A percentile compares a stretch with the other conserved stretches of the same genome.
These are phyloP conservation scores for Boletus patriciae DNA, from an alignment of 768 basidiomycete genomes.

Conservation along the genomic window DNA sequence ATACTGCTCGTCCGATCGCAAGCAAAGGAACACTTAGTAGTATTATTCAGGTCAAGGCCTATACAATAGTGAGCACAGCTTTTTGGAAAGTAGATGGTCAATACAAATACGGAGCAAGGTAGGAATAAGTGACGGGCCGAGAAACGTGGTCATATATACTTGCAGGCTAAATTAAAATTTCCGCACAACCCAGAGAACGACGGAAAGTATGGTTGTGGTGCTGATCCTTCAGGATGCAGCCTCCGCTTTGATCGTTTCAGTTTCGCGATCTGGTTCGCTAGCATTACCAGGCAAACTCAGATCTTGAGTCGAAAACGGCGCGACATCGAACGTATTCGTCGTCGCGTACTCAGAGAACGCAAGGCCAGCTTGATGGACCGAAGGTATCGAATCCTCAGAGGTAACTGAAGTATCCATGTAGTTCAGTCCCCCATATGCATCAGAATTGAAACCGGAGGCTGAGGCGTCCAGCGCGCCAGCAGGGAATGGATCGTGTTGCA, in stretches of 20 bases:
- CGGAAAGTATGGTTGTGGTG: slow-evolving; percentile 20
- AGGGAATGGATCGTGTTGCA: slow-evolving; percentile 75
- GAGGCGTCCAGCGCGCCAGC: slow-evolving; percentile 64
- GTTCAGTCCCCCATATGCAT: slow-evolving; percentile 66
- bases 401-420: slow-evolving; percentile 73
- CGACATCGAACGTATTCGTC: slow-evolving; percentile 67
- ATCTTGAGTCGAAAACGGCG: slow-evolving; percentile 66
- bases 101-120: slow-evolving; percentile 41
- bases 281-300: slow-evolving; percentile 55
- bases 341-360: slow-evolving; percentile 72
- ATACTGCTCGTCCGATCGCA: slow-evolving; percentile 13
- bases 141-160: slow-evolving; percentile 35
- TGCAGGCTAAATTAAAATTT: slow-evolving; percentile 32
- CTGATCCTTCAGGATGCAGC: slow-evolving; percentile 35
- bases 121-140: slow-evolving; percentile 37
- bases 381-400: slow-evolving; percentile 62
- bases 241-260: slow-evolving; percentile 70
- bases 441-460: slow-evolving; percentile 60
- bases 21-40: slow-evolving; percentile 17
- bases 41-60: slow-evolving; percentile 33
- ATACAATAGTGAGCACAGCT: slow-evolving; percentile 39
- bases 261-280: slow-evolving; percentile 62
- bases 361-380: slow-evolving; percentile 61
- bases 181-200: slow-evolving; percentile 29
- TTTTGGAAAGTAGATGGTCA: slow-evolving; percentile 34